These are phyloP conservation scores for Ascoidea rubescens DNA, from an alignment of 805 yeast genomes.

Conservation along the genomic window DNA sequence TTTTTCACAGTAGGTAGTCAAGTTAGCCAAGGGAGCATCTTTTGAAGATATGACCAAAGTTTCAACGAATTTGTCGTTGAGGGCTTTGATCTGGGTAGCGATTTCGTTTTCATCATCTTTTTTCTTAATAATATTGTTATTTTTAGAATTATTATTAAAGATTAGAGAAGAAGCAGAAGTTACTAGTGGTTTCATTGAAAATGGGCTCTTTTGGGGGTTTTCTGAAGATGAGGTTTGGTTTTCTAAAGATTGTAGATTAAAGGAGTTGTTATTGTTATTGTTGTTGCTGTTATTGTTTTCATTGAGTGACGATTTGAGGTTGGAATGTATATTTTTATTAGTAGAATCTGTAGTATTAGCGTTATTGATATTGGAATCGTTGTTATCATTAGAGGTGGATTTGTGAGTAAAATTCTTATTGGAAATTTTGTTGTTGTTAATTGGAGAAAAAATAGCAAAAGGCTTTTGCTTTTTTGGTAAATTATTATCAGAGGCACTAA, in stretches of 20 bases:
- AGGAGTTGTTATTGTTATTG: not conserved
- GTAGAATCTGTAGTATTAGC: too few species aligned
- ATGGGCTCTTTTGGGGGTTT: not conserved
- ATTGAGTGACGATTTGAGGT: too few species aligned
- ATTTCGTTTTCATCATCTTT: not conserved
- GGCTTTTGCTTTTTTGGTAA: not conserved
- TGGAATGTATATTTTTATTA: too few species aligned
- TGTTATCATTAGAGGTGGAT: too few species aligned
- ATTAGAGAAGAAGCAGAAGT: not conserved
- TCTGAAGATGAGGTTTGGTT: not conserved
- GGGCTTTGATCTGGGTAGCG: conserved; percentile 10
- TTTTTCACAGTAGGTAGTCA: conserved; percentile 8
- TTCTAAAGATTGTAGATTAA: not conserved
- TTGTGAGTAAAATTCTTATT: not conserved
- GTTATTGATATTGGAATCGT: not conserved
- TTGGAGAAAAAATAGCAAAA: not conserved
- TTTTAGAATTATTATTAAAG: not conserved
- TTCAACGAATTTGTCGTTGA: conserved; percentile 9
- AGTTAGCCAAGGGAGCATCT: conserved; percentile 10
- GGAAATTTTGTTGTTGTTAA: not conserved
- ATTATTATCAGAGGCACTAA: not conserved
- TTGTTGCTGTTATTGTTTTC: not conserved
- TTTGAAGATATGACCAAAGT: conserved; percentile 2
- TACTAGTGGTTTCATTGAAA: not conserved
- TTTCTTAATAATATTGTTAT: not conserved